Base-by-base conservation (phyloP, 2,329 filamentous ascomycete genomes). In the Colletotrichum gloeosporioides region DNA sequence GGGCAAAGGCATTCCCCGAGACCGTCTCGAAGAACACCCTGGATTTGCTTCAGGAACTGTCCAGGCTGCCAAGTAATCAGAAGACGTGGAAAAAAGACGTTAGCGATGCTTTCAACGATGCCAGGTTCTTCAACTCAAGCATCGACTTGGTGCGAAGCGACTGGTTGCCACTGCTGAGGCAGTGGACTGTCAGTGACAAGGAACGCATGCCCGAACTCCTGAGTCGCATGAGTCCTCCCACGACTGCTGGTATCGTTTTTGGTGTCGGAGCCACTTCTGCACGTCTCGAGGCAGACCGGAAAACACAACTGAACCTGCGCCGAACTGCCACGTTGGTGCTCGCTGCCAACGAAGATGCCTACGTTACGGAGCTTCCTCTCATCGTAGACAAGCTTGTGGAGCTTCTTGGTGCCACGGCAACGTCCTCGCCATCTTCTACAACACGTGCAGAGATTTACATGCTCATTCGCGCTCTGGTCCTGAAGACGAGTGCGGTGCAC, bases 241-340 rank as follows among this genome's bases (percentile, higher is more conserved):
- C 96, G 2, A 96, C 96, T 16, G 97, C 98, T 0, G 97, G 97
- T 10, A 98, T 99, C 79, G 96, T 99, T 83, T 99, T 99, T 81
- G 97, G 97, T n/a, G 97, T 99, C 1, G 98, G 98, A 13, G 97
- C 97, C 8, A 96, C 95, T 27, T 98, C 96, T 59, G 97, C 97
- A 44, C 91, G 97, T 75, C 91, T 98, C n/a, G 97, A 99, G 85
- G 96, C 98, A 8, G 97, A 99, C 84, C 93, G 96, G 74, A 97
- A 94, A 85, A 96, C 96, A 1, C 96, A 99, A 84, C 90, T 98
- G 34, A 98, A 96, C 78, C 90, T 99, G 22, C 94, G 96, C 15
- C 92, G 97, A 63, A 92, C 98, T 63, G 92, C 96, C 6, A 90
- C 96, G 2, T 88, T 99, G 13, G 87, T 99, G 18, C 89, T 99